phyloP scores from a whole-genome alignment of 2,329 filamentous ascomycete genomes.

The Cercospora sp. region DNA sequence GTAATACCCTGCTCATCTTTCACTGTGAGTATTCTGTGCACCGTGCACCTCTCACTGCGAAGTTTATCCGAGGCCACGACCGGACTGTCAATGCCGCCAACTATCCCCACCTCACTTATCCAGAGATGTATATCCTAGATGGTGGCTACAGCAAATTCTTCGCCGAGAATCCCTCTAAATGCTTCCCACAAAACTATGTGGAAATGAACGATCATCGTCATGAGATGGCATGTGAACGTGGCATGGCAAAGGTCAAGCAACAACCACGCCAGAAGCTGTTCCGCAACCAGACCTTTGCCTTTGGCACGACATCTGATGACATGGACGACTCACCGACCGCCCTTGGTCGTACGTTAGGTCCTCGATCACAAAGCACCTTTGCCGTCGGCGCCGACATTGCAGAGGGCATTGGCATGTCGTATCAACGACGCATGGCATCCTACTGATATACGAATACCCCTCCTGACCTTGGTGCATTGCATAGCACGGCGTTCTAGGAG shows the following conservation, averaged over 20 bases:
- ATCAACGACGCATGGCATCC: slow-evolving; percentile 40
- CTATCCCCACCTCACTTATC: slow-evolving; percentile 89
- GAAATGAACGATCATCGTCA: slow-evolving; percentile 95
- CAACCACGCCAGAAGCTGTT: slow-evolving; percentile 75
- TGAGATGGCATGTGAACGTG: slow-evolving; percentile 87
- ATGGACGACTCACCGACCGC: slow-evolving; percentile 66
- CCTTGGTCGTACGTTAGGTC: slow-evolving; percentile 31
- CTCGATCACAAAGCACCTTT: slow-evolving; percentile 36
- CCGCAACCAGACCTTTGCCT: slow-evolving; percentile 91
- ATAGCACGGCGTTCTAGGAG: slow-evolving; percentile 22
- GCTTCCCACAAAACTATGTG: slow-evolving; percentile 92
- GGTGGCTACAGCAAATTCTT: slow-evolving; percentile 97
- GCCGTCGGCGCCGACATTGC: slow-evolving; percentile 34
- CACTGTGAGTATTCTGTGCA: slow-evolving; percentile 99
- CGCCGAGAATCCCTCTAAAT: slow-evolving; percentile 71
- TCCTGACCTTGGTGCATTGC: slow-evolving; percentile 22
- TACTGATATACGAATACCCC: slow-evolving; percentile 31
- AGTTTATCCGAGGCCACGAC: slow-evolving; percentile 86
- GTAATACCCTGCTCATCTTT: slow-evolving; percentile 77
- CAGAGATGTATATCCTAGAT: slow-evolving; percentile 94
- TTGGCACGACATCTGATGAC: slow-evolving; percentile 67
- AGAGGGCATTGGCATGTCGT: slow-evolving; percentile 37
- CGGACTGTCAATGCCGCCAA: slow-evolving; percentile 79
- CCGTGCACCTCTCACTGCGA: slow-evolving; percentile 93
- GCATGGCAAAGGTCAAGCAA: slow-evolving; percentile 89